Percentiles rank a stretch among this genome's conserved stretches.
Conservation (phyloP, 2,329 filamentous ascomycete genomes). For the Neospermospora avenae region DNA sequence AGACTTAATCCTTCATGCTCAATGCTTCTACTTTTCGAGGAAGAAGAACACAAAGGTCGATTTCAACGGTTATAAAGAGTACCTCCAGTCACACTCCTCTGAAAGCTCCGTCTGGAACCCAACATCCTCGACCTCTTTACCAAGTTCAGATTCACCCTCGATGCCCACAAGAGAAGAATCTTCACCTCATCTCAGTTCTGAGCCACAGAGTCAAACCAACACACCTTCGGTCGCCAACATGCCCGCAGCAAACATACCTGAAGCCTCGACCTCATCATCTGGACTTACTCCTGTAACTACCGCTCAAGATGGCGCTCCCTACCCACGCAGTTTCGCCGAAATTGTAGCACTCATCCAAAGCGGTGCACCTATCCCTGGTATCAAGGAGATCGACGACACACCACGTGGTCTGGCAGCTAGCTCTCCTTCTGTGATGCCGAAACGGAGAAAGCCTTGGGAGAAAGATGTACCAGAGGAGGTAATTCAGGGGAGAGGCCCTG, state of each 20-base stretch:
- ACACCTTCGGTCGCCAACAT: background rate
- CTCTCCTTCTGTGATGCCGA: conserved; percentile 29
- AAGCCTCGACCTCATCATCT: background rate
- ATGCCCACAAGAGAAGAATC: background rate
- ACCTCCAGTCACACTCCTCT: conserved; percentile 39
- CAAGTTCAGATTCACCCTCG: background rate
- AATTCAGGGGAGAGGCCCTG: conserved; percentile 35
- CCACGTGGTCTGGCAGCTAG: conserved; percentile 67
- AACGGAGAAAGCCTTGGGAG: conserved; percentile 74
- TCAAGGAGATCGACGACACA: conserved; percentile 80
- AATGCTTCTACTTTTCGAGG: conserved; percentile 64
- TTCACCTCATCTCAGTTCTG: no score
- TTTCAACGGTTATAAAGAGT: conserved; percentile 64
- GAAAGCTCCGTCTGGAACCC: background rate
- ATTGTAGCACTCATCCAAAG: conserved; percentile 82
- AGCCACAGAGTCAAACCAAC: conserved; percentile 1
- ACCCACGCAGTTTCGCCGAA: conserved; percentile 79
- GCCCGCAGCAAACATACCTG: background rate
- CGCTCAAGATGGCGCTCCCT: conserved; percentile 53
- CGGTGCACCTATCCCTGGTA: conserved; percentile 80
- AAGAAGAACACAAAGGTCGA: conserved; percentile 52
- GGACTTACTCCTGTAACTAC: conserved; percentile 1
- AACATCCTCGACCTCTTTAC: background rate
- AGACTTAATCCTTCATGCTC: conserved; percentile 61
- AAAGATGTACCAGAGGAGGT: conserved; percentile 43